Base-by-base conservation (phyloP, 768 basidiomycete species). In the Panus rudis region DNA sequence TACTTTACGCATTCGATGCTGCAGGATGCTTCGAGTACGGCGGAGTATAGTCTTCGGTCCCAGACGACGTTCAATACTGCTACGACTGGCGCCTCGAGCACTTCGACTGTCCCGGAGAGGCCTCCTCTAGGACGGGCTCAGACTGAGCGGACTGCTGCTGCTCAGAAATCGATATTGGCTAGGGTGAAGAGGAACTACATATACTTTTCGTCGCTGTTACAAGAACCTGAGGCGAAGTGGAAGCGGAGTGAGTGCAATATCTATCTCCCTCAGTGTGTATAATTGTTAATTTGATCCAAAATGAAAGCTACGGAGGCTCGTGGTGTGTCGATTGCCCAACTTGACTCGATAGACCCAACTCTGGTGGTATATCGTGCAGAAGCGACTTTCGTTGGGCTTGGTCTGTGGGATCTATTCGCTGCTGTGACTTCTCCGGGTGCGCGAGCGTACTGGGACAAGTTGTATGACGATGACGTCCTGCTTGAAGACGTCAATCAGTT, bases 221-320 rank as follows among this genome's bases (percentile, higher is more conserved):
- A 98, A 62, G 94, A 98, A 55, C 96, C 96, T 1, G 92, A 97
- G 62, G 91, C 92, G 3, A 99, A 99, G 62, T 99, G 94, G 94
- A 81, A 81, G 57, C 72, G 82, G 56, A 88, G 87, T 90, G 62
- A 54, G 82, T 67, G 17, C 22, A 47, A 46, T n/a, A 51, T 30
- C 44, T 41, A 49, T 39, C 49, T 38, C 25, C 37, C 34, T 23
- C 14, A 17, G 8, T 21, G 47, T 13, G 37, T 26, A 28, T 20
- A 13, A 16, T 10, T 22, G 47, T 12, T 38, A 30, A 28, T 43
- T 30, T 35, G 12, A 46, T 30, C 48, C 42, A 2, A 42, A 43
- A 33, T 48, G 37, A 16, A 45, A 89, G 89, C 75, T 47, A 84
- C 84, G 35, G 96, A 99, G 52, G 74, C 76, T 22, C 76, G 84